These are phyloP conservation scores for Laetiporus sulphureus DNA, from an alignment of 1,284 basidiomycete species.

Conservation along the genomic window DNA sequence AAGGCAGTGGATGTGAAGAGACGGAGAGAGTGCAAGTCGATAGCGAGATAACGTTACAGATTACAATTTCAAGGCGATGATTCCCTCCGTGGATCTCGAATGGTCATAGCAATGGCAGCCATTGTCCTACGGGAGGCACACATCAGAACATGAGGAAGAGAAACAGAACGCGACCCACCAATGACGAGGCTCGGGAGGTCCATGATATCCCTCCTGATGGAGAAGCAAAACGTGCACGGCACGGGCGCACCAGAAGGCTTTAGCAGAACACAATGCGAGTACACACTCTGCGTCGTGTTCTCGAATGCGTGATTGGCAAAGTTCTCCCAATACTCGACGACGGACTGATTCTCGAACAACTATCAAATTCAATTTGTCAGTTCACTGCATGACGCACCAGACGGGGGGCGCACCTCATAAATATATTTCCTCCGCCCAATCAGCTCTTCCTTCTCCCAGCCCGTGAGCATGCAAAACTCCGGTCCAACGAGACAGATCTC, in stretches of 20 bases:
- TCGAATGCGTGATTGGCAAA: slow-evolving; percentile 94
- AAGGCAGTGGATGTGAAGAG: not conserved
- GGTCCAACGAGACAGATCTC: slow-evolving; percentile 96
- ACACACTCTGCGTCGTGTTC: slow-evolving; percentile 92
- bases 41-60: slow-evolving; percentile 9
- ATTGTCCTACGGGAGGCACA: slow-evolving; percentile 53
- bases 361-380: too few species aligned
- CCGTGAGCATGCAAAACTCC: slow-evolving; percentile 93
- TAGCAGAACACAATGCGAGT: slow-evolving; percentile 82
- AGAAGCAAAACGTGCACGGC: slow-evolving; percentile 88
- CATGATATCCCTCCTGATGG: slow-evolving; percentile 86
- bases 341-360: slow-evolving; percentile 86
- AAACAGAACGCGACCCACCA: slow-evolving; percentile 34
- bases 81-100: slow-evolving; percentile 6
- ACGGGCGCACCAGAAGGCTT: slow-evolving; percentile 80
- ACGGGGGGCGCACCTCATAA: slow-evolving; percentile 61
- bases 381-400: too few species aligned
- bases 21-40: slow-evolving; percentile 1
- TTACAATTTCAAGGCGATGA: slow-evolving; percentile 3
- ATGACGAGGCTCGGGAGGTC: slow-evolving; percentile 84
- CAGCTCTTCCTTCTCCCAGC: slow-evolving; percentile 82
- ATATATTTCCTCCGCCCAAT: slow-evolving; percentile 79
- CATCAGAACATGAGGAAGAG: not conserved
- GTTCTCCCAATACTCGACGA: slow-evolving; percentile 93
- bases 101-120: slow-evolving; percentile 63